Base-by-base conservation (phyloP, 1,139 yeast genomes). In the Magnusiomyces sp. region DNA sequence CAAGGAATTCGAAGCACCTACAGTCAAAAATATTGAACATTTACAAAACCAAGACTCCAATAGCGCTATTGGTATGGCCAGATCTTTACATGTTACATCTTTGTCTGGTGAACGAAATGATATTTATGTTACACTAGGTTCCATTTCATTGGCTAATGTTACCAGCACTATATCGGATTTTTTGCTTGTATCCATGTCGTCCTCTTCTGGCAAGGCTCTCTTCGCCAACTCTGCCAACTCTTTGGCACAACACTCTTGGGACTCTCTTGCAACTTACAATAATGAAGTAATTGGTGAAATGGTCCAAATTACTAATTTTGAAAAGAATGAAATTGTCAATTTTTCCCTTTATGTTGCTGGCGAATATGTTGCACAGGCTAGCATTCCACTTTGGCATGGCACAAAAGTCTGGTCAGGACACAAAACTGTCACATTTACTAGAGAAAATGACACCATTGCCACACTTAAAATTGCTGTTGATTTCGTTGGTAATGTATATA, bases 201-300 rank as follows among this genome's bases (percentile, higher is more conserved):
- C 64, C 4, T 55, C 62, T n/a, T 52, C 57, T 40, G 63, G 64
- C 10, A 57, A 52, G 33, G 56, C 55, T 2, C 44, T 53, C 7
- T 62, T 62, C 51, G 77, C 83, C 23, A 82, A 81, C 60, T 88
- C 88, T 7, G 75, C 87, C 0, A 83, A 83, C 64, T 85, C 81
- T 59, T 67, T 68, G 33, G 76, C 75, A 32, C 67, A 68, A 42
- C 66, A 72, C 23, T 59, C 67, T 17, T 88, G 95, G 95, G 80
- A 79, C 54, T 85, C 88, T 59, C 75, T 85, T n/a, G 81, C 94
- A 1, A 88, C 84, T 13, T 74, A 75, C 59, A 81, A 89, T 1
- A 83, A 78, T 46, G 96, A 88, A 64, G 73, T 78, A 10, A 71
- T 84, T 55, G 94, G 94, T 39, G 92, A 83, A 63, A 73, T 77